A percentile compares a stretch with the other conserved stretches of the same genome.
phyloP scores from a whole-genome alignment of 306 rosid species.

The Prunus padus region DNA sequence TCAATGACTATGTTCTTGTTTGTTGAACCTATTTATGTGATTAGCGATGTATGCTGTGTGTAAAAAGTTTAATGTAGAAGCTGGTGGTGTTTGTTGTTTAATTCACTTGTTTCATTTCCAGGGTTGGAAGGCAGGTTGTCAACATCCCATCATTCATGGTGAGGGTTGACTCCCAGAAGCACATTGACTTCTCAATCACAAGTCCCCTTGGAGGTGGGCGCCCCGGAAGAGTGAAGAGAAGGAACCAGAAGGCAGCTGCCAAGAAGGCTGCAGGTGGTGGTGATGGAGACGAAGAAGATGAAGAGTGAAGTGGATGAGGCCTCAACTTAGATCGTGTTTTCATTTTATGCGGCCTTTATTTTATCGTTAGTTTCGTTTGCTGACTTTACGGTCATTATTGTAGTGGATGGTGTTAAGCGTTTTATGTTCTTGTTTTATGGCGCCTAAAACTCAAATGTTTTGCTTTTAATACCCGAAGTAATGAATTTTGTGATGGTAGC shows the following conservation, averaged over 20 bases:
- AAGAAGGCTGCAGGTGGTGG: slow-evolving; percentile 40
- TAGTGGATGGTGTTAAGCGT: slow-evolving; percentile 15
- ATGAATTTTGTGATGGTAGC: slow-evolving; percentile 12
- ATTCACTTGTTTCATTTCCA: neutral
- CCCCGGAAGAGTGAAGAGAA: slow-evolving; percentile 43
- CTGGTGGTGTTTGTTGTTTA: neutral
- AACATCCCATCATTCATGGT: slow-evolving; percentile 36
- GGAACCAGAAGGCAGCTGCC: slow-evolving; percentile 44
- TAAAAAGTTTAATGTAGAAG: neutral
- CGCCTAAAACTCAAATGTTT: neutral
- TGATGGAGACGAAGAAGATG: slow-evolving; percentile 41
- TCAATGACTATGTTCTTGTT: neutral
- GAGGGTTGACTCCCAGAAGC: slow-evolving; percentile 32
- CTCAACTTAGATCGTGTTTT: neutral
- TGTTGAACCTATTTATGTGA: neutral
- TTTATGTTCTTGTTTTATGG: neutral
- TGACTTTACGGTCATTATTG: neutral
- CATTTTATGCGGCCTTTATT: neutral
- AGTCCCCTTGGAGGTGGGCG: slow-evolving; percentile 38
- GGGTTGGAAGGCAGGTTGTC: slow-evolving; percentile 37
- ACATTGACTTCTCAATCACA: slow-evolving; percentile 29
- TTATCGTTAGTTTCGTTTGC: neutral
- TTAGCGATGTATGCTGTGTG: neutral
- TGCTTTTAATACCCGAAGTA: neutral
- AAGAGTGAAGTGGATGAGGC: slow-evolving; percentile 24